Evolutionary conservation across 2,329 filamentous ascomycete species (phyloP), one percentile per base, ranked within the genome.

Genomic region (Knufia petricola): DNA sequence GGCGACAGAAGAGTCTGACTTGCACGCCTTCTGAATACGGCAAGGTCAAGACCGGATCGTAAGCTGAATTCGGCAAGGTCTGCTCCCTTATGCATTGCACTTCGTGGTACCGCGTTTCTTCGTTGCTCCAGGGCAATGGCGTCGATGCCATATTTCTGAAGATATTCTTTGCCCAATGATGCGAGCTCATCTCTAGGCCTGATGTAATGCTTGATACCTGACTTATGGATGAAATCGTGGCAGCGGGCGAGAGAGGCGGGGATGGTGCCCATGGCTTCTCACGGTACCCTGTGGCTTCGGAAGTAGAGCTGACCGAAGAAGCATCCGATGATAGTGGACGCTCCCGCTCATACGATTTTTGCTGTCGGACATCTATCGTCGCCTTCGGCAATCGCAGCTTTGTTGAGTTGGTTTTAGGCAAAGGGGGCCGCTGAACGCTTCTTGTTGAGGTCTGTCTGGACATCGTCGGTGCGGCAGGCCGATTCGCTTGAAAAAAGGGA

Each of bases 1-100:
- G 64, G 10, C 76, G 68, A 56, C 73, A 68, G 54, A 75, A 79
- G n/a, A 76, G 68, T 36, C 52, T 50, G n/a, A 50, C 49, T 43
- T 50, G 52, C 31, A 56, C 42, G 10, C 54, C 54, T 32, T 55
- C 54, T 4, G 54, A 52, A 23, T 44, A 47, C 17, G 21, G 9
- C 8, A 47, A 15, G 24, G 4, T 47, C 13, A 47, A 34, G 8
- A 47, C 44, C 9, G 44, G 28, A 10, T 47, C 44, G 23, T 47
- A 47, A 8, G 31, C 44, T 30, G 23, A 23, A 28, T 39, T 47
- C 10, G 44, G 44, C 13, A 26, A 38, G 3, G 44, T 26, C 19
- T 38, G 44, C 34, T 47, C 44, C 28, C 31, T 47, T 20, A 21
- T 20, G n/a, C 44, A 32, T 39, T 26, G 44, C 15, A 38, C n/a